Conservation (phyloP, 805 yeast genomes). For the Cyberlindnera sargentensis region DNA sequence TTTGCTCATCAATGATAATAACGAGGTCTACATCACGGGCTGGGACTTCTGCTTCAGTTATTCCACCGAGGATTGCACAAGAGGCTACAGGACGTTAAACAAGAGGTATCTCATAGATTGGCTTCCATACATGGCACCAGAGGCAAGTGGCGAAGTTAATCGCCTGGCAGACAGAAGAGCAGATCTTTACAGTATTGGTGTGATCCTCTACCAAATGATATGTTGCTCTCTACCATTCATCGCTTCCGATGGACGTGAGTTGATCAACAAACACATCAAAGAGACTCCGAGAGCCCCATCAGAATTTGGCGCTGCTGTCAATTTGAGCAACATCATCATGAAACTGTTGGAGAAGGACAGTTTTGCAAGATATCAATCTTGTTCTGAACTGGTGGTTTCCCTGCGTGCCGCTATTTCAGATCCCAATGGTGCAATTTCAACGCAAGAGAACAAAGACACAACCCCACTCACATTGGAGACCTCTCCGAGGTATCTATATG, state of each 20-base stretch:
- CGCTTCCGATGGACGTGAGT: conserved; percentile 31
- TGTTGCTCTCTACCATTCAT: conserved; percentile 39
- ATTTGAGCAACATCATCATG: conserved; percentile 35
- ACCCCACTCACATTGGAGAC: not conserved
- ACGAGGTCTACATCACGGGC: conserved; percentile 33
- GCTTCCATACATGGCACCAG: conserved; percentile 45
- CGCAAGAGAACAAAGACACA: no score
- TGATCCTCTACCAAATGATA: conserved; percentile 41
- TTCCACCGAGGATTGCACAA: conserved; percentile 33
- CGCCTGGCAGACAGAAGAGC: conserved; percentile 38
- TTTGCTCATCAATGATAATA: conserved; percentile 30
- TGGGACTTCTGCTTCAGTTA: conserved; percentile 43
- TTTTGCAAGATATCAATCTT: conserved; percentile 30
- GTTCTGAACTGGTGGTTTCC: conserved; percentile 31
- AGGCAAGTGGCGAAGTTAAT: conserved; percentile 34
- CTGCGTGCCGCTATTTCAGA: conserved; percentile 18
- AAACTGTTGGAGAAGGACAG: conserved; percentile 36
- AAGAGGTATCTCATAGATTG: conserved; percentile 30
- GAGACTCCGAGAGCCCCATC: conserved; percentile 36
- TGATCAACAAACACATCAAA: conserved; percentile 34
- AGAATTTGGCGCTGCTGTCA: conserved; percentile 12
- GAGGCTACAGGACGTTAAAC: conserved; percentile 36
- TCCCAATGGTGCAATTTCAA: no score
- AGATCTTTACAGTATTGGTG: conserved; percentile 43
- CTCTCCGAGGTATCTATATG: conserved; percentile 24